These are phyloP conservation scores for Leptographium radiaticola DNA, from an alignment of 2,329 filamentous ascomycete species.

Conservation along the genomic window DNA sequence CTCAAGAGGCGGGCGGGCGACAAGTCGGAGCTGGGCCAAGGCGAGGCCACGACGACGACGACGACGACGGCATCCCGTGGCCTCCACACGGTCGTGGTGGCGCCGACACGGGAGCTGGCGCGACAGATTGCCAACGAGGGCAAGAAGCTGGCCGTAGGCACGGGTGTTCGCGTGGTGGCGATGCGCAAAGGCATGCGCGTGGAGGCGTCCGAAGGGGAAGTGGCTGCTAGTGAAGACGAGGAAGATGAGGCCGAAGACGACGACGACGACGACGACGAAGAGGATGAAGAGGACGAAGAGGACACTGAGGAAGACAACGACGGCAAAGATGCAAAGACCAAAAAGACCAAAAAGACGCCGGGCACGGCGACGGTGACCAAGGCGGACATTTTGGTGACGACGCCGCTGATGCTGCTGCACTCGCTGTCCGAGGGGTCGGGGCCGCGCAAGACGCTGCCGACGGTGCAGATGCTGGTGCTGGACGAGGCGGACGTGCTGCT, in stretches of 20 bases:
- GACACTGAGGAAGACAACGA: not conserved
- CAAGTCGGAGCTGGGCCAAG: slow-evolving; percentile 28
- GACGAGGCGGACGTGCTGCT: slow-evolving; percentile 95
- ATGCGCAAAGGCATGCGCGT: slow-evolving; percentile 80
- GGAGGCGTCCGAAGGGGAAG: slow-evolving; percentile 24
- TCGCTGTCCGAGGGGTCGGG: slow-evolving; percentile 34
- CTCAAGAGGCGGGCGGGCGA: slow-evolving; percentile 40
- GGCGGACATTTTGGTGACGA: slow-evolving; percentile 69
- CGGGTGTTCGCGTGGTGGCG: slow-evolving; percentile 63
- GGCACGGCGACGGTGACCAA: slow-evolving; percentile 40
- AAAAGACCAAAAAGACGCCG: slow-evolving; percentile 14
- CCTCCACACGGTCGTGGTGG: slow-evolving; percentile 57
- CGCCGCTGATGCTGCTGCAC: slow-evolving; percentile 66
- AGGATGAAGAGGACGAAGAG: slow-evolving; percentile 9
- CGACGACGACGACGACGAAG: slow-evolving; percentile 19
- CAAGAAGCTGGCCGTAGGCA: slow-evolving; percentile 58
- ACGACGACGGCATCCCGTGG: slow-evolving; percentile 41
- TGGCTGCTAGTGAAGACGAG: slow-evolving; percentile 15
- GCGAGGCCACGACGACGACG: slow-evolving; percentile 14
- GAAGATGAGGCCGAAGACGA: slow-evolving; percentile 21
- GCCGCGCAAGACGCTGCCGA: slow-evolving; percentile 41
- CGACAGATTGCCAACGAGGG: slow-evolving; percentile 77
- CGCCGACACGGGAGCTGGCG: slow-evolving; percentile 66
- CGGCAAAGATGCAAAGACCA: not conserved
- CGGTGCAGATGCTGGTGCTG: slow-evolving; percentile 62